Evolutionary conservation across 2,329 filamentous ascomycete genomes (phyloP).

Genomic region (Endocalyx cinctus): DNA sequence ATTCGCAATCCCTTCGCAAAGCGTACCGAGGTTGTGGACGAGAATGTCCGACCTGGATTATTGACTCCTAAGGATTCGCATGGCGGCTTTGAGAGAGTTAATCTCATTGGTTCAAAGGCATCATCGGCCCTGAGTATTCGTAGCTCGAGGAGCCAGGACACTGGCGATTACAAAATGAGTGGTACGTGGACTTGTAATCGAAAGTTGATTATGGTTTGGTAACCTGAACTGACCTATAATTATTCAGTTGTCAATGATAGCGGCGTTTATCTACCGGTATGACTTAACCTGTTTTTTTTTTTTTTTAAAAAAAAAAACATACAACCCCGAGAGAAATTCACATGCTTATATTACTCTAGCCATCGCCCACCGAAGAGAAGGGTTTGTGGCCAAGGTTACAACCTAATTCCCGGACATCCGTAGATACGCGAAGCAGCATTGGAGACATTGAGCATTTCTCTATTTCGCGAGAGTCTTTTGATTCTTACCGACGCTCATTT

Average conservation of each 20-base stretch:
- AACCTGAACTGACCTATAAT: slow-evolving; percentile 6
- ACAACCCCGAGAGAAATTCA: slow-evolving; percentile 13
- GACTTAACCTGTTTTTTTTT: slow-evolving; percentile 21
- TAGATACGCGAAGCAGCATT: slow-evolving; percentile 53
- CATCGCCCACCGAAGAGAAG: slow-evolving; percentile 85
- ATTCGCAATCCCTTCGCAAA: slow-evolving; percentile 70
- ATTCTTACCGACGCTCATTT: slow-evolving; percentile 93
- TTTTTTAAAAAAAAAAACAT: slow-evolving; percentile 2
- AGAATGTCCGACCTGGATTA: slow-evolving; percentile 43
- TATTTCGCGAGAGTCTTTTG: slow-evolving; percentile 94
- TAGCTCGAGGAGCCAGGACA: slow-evolving; percentile 57
- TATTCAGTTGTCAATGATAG: slow-evolving; percentile 85
- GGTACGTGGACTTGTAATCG: too few species aligned
- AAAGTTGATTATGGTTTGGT: too few species aligned
- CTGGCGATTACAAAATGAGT: slow-evolving; percentile 74
- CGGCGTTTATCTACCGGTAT: slow-evolving; percentile 88
- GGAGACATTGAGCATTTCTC: slow-evolving; percentile 89
- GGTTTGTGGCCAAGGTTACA: slow-evolving; percentile 65
- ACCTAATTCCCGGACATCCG: slow-evolving; percentile 49
- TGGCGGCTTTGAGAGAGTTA: slow-evolving; percentile 55
- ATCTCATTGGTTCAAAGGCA: slow-evolving; percentile 58
- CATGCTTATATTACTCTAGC: slow-evolving; percentile 43
- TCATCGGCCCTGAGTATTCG: slow-evolving; percentile 59
- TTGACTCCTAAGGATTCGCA: slow-evolving; percentile 36
- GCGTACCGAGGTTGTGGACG: slow-evolving; percentile 51